Evolutionary conservation across 2,329 filamentous ascomycete species (phyloP), one percentile per base, ranked within the genome.

Genomic region (Blastomyces percursus): DNA sequence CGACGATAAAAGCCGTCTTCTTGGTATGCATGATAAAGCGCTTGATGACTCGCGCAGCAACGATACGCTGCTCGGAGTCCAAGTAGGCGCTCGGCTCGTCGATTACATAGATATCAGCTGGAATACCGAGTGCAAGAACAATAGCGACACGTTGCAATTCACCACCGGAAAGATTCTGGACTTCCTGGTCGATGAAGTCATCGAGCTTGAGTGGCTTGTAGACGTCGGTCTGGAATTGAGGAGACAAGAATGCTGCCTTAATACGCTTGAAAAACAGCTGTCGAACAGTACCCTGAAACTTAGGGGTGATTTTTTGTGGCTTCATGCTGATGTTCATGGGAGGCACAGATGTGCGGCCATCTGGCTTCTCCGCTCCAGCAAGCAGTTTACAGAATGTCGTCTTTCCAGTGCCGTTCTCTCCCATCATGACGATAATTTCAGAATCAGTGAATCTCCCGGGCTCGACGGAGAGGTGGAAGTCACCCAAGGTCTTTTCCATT

Each of bases 231-330:
- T 99, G 94, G 84, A 99, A 99, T 77, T 99, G 94, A 38, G 94
- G 94, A 69, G 87, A 94, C 71, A 99, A 77, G 85, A 99, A 99
- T 46, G 93, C 87, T 65, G 91, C 87, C 84, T 96, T 96, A 79
- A 99, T 99, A 81, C 94, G 93, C 87, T 99, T 99, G 86, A 97
- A 96, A 83, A 99, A 97, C 59, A 99, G 84, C 77, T 96, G 91
- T 66, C 94, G 91, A 63, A 99, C 94, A 48, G 93, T 99, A 67
- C 95, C 94, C 68, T 92, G 88, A 74, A 96, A 99, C 78, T 96
- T 99, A 73, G 94, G 94, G 2, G 92, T 99, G 72, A 99, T 99
- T 72, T 95, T 99, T 81, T 99, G 94, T 24, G 95, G 95, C 84
- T 99, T 99, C 91, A 97, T 95, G 81, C 88, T 92, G 75, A 99